These are phyloP conservation scores for Chrysosphaeria jannelii DNA, from an alignment of 2,329 filamentous ascomycete species.

Conservation along the genomic window DNA sequence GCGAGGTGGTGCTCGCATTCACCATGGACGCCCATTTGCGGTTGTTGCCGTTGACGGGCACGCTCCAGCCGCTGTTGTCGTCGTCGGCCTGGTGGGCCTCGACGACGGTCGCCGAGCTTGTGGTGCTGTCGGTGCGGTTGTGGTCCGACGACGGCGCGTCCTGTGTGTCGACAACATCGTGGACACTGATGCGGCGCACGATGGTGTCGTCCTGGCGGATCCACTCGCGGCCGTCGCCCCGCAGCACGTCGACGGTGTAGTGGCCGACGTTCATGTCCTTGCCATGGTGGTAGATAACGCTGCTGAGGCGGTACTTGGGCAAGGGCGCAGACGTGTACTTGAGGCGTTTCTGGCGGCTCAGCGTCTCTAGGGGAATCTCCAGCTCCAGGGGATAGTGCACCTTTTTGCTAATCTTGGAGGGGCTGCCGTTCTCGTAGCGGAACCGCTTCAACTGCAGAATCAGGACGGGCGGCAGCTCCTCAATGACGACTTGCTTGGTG, in stretches of 20 bases:
- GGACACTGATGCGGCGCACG: slow-evolving; percentile 54
- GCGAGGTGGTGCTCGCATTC: slow-evolving; percentile 13
- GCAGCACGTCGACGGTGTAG: slow-evolving; percentile 88
- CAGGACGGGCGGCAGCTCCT: slow-evolving; percentile 65
- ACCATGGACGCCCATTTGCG: slow-evolving; percentile 45
- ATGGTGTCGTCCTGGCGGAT: slow-evolving; percentile 83
- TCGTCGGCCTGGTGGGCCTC: slow-evolving; percentile 32
- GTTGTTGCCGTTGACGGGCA: slow-evolving; percentile 24
- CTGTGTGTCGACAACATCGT: slow-evolving; percentile 69
- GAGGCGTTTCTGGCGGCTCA: slow-evolving; percentile 47
- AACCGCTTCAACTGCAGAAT: slow-evolving; percentile 94
- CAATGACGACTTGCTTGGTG: slow-evolving; percentile 86
- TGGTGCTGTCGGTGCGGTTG: background rate
- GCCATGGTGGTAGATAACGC: slow-evolving; percentile 89
- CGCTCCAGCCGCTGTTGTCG: slow-evolving; percentile 41
- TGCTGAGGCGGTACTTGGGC: slow-evolving; percentile 62
- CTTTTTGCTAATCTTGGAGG: slow-evolving; percentile 99
- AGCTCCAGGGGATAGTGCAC: slow-evolving; percentile 83
- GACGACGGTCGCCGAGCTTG: background rate
- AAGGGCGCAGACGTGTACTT: slow-evolving; percentile 35
- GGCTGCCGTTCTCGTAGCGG: slow-evolving; percentile 69
- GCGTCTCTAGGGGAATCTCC: slow-evolving; percentile 72
- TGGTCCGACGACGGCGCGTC: background rate
- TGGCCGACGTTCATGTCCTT: slow-evolving; percentile 90
- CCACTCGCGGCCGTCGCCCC: slow-evolving; percentile 89